Evolutionary conservation across 768 basidiomycete genomes (phyloP), one percentile per base, ranked within the genome.

Genomic region (Boletus rubropictus): DNA sequence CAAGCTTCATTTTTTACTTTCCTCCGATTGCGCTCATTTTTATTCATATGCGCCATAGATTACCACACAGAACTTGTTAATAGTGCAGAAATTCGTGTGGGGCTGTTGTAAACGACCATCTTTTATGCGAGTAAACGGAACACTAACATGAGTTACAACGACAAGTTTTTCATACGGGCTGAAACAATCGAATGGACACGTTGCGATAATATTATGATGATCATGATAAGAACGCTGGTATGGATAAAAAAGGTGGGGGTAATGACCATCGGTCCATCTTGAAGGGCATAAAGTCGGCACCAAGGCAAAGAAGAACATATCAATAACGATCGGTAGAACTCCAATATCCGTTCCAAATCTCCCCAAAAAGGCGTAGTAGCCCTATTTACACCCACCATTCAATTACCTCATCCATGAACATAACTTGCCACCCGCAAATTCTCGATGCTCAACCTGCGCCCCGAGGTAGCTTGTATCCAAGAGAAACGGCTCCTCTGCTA

Each of bases 141-240:
- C n/a, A n/a, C 39, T 9, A 46, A 20, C 20, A 33, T 22, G 5
- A 31, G 15, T 15, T 21, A 11, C 11, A 5, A 40, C 10, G 12
- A 18, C 6, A 15, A 11, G 6, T 21, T 15, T 4, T 20, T 8
- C 10, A 17, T 38, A 38, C 21, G 24, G n/a, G 34, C 20, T 24
- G 12, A 25, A 27, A 17, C 11, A 29, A 37, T 24, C 12, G 17
- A 29, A 43, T 27, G 33, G 11, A 0, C 7, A 15, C n/a, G n/a
- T n/a, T n/a, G n/a, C n/a, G n/a, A n/a, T n/a, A 7, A 24, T 38
- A 7, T 17, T 12, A 5, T 41, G 29, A 39, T 29, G 46, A 45
- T 45, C 14, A 32, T 25, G 39, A 56, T 12, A 31, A 39, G 20
- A 31, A 21, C 44, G 28, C 32, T 37, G 54, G 42, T 34, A 33